Base-by-base conservation (phyloP, 1,284 basidiomycete species). In the Kalmanozyma brasiliensis region DNA sequence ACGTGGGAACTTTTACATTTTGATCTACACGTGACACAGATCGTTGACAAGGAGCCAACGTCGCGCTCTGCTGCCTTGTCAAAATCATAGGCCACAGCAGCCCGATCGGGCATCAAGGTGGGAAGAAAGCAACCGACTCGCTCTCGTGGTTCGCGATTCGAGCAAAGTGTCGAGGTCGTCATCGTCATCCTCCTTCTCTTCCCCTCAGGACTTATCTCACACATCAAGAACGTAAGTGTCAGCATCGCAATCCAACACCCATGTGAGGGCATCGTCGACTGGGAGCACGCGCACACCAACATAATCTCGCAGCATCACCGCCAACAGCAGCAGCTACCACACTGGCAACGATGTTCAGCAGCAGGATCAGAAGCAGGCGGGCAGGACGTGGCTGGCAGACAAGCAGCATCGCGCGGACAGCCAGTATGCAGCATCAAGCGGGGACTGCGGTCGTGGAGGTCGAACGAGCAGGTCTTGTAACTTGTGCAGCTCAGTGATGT, bases 201-300 rank as follows among this genome's bases (percentile, higher is more conserved):
- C 44, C 40, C 38, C 23, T 23, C 22, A 65, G 56, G 51, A 65
- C 34, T 36, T 52, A 52, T 49, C 55, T 47, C 52, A 64, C 48
- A 49, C 56, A 55, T 55, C 62, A 65, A 65, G 62, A 65, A 59
- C 55, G 62, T 65, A 66, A 60, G 63, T 60, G 20, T 45, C 26
- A 24, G 20, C 11, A 14, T 8, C 36, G 33, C 29, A 35, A 49
- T 29, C 33, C 30, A 14, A n/a, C n/a, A 32, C 24, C 10, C 35
- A 34, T 29, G 30, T 20, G 33, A 45, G 34, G 34, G 40, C 32
- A 23, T 17, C 33, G 14, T 3, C 32, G n/a, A 37, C 5, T 22
- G 3, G 24, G 22, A 2, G 44, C 20, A 23, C 29, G 26, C 16
- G 19, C 33, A 29, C 11, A 43, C 17, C 13, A 40, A 32, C 13